A percentile compares a stretch with the other conserved stretches of the same genome.
Conservation (phyloP, 2,329 filamentous ascomycete species). For the Aureobasidium sp. region DNA sequence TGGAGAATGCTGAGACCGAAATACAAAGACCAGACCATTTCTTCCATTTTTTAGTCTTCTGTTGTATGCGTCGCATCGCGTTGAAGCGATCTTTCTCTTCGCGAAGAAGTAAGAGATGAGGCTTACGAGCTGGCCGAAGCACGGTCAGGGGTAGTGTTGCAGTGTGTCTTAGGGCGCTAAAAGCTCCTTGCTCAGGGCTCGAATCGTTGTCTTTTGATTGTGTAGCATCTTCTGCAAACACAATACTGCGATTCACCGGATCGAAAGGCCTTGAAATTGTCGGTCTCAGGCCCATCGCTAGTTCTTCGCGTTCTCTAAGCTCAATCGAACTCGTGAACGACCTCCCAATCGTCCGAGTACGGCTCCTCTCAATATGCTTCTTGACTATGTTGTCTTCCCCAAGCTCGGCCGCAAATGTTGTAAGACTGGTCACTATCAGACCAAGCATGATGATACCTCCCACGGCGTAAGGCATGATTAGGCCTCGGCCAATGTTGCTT, state of each 20-base stretch:
- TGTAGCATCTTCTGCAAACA: slow-evolving; percentile 10
- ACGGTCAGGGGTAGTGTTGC: slow-evolving; percentile 17
- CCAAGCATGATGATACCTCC: slow-evolving; percentile 77
- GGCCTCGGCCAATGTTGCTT: slow-evolving; percentile 52
- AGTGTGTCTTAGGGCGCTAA: slow-evolving; percentile 11
- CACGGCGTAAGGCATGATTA: slow-evolving; percentile 77
- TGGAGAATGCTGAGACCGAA: slow-evolving; percentile 59
- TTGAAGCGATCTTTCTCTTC: slow-evolving; percentile 36
- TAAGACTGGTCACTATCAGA: slow-evolving; percentile 73
- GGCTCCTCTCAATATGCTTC: slow-evolving; percentile 48
- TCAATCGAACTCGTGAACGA: slow-evolving; percentile 47
- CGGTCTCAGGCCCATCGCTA: slow-evolving; percentile 12
- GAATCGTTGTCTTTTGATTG: background rate
- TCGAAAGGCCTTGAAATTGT: slow-evolving; percentile 20
- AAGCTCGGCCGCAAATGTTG: slow-evolving; percentile 54
- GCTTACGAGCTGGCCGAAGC: slow-evolving; percentile 22
- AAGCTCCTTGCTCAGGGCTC: background rate
- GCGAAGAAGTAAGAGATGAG: slow-evolving; percentile 49
- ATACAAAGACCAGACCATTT: slow-evolving; percentile 66
- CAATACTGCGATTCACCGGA: slow-evolving; percentile 15
- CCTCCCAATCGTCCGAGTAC: slow-evolving; percentile 46
- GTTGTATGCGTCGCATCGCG: slow-evolving; percentile 66
- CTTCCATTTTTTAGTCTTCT: slow-evolving; percentile 53
- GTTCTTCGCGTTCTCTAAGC: slow-evolving; percentile 30
- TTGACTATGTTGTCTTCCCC: slow-evolving; percentile 55